A percentile compares a stretch with the other conserved stretches of the same genome.
These are phyloP conservation scores for Solanum aculeatissimum DNA, from an alignment of 305 asterid genomes.

Conservation along the genomic window DNA sequence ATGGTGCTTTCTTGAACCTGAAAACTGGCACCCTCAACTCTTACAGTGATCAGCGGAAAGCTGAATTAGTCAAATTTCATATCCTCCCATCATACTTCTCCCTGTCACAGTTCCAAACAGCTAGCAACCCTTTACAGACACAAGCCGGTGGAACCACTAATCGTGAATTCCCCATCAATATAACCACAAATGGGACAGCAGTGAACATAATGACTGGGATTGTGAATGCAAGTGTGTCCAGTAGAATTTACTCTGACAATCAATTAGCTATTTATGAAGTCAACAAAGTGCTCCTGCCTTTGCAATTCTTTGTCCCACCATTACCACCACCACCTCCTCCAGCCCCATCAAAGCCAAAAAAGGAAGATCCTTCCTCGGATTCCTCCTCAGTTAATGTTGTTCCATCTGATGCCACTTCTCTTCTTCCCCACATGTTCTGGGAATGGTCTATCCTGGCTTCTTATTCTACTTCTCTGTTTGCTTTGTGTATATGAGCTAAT, in stretches of 20 bases:
- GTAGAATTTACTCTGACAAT: slow-evolving; percentile 23
- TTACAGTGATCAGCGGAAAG: slow-evolving; percentile 30
- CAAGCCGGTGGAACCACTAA: slow-evolving; percentile 41
- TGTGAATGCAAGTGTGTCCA: slow-evolving; percentile 32
- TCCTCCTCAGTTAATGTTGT: slow-evolving; percentile 7
- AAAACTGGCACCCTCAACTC: slow-evolving; percentile 40
- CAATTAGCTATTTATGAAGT: slow-evolving; percentile 55
- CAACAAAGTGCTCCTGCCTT: slow-evolving; percentile 46
- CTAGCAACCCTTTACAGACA: slow-evolving; percentile 47
- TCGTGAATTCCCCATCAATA: slow-evolving; percentile 33
- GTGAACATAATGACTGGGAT: slow-evolving; percentile 53
- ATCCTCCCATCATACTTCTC: slow-evolving; percentile 32
- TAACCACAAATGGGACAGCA: slow-evolving; percentile 30
- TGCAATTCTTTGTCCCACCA: slow-evolving; percentile 27
- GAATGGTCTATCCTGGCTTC: not conserved
- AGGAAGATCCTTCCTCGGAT: slow-evolving; percentile 13
- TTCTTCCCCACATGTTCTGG: not conserved
- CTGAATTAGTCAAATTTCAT: slow-evolving; percentile 44
- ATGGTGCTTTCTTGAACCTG: slow-evolving; percentile 37
- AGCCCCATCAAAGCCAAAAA: slow-evolving; percentile 29
- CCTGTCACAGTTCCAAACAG: slow-evolving; percentile 39
- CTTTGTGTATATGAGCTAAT: not conserved
- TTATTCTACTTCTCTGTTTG: not conserved
- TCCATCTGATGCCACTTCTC: slow-evolving; percentile 20
- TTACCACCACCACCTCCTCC: slow-evolving; percentile 33